phyloP scores from a whole-genome alignment of 495 filamentous ascomycete genomes.

The Trichodelitschia bisporula region DNA sequence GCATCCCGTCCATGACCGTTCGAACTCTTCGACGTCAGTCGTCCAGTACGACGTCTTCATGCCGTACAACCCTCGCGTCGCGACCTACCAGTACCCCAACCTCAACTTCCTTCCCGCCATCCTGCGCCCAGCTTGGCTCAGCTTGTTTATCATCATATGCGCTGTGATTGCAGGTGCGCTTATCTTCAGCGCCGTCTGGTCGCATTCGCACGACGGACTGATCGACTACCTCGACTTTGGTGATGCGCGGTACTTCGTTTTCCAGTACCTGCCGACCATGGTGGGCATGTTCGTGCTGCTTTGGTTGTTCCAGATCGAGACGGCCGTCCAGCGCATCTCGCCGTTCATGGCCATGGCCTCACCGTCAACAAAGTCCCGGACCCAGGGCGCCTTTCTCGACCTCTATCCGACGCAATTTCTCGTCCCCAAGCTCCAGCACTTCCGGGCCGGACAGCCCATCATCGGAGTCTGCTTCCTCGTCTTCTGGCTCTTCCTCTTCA shows the following conservation, averaged over 20 bases:
- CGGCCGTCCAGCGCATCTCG: slow-evolving; percentile 48
- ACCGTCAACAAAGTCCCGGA: slow-evolving; percentile 21
- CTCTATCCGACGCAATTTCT: slow-evolving; percentile 30
- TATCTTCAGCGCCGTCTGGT: slow-evolving; percentile 50
- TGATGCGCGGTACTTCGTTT: slow-evolving; percentile 57
- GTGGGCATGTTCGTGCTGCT: slow-evolving; percentile 47
- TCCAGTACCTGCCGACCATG: slow-evolving; percentile 60
- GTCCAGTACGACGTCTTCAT: slow-evolving; percentile 22
- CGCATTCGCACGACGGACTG: slow-evolving; percentile 34
- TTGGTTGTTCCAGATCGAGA: slow-evolving; percentile 48
- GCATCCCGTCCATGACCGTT: not conserved
- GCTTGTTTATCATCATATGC: slow-evolving; percentile 26
- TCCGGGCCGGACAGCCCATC: slow-evolving; percentile 26
- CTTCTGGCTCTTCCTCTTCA: slow-evolving; percentile 38
- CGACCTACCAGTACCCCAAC: slow-evolving; percentile 24
- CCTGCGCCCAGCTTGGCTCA: slow-evolving; percentile 35
- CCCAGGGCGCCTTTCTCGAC: slow-evolving; percentile 25
- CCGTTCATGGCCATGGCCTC: slow-evolving; percentile 58
- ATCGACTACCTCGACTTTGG: slow-evolving; percentile 38
- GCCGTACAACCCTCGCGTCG: slow-evolving; percentile 22
- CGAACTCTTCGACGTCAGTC: slow-evolving; percentile 1
- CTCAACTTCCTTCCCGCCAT: slow-evolving; percentile 41
- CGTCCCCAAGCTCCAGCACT: slow-evolving; percentile 31
- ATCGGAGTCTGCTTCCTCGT: slow-evolving; percentile 28
- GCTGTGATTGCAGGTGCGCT: slow-evolving; percentile 48